Evolutionary conservation across 345 rosid species (phyloP), one percentile per base, ranked within the genome.

Genomic region (Corymbia maculata): DNA sequence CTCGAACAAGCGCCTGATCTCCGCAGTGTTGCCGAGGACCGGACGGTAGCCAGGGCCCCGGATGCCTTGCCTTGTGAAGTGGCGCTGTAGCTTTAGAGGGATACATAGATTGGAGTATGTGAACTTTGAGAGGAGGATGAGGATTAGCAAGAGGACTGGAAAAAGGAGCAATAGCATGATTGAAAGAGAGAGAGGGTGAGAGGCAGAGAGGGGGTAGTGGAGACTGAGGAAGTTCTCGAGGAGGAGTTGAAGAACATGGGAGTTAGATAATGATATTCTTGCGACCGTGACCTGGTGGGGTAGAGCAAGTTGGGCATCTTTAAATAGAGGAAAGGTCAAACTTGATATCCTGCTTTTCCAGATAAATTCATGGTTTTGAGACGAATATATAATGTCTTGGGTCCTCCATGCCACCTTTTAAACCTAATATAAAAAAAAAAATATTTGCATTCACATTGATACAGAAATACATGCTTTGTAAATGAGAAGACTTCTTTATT

Each of bases 1-100:
- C 15, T 66, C 80, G 79, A 86, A 90, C 85, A 91, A 86, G 30
- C 92, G 90, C 70, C 91, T 90, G 66, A 94, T 91, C 89, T 97
- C 98, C 8, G 87, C 44, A 0, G 94, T 79, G 95, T 95, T 97
- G 50, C 99, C 99, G 28, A 92, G 51, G 90, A 96, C 87, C 22
- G 92, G 89, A 13, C 91, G 93, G 95, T 93, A 94, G 57, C 91
- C 89, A 61, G 98, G 98, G 55, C 99, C 99, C 1, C 16, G 57
- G 61, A 96, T 86, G 51, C 92, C 89, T 88, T 90, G 96, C n/a
- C 55, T 88, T 24, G 85, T 88, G 93, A 97, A 97, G 90, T 95
- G 94, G 85, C 36, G 32, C 88, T 95, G 95, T 93, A 93, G 93
- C 90, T 89, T 92, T 91, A 89, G 86, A 2, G 98, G 99, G 61